These are phyloP conservation scores for Podospora pseudocomata DNA, from an alignment of 495 filamentous ascomycete species.

Conservation along the genomic window DNA sequence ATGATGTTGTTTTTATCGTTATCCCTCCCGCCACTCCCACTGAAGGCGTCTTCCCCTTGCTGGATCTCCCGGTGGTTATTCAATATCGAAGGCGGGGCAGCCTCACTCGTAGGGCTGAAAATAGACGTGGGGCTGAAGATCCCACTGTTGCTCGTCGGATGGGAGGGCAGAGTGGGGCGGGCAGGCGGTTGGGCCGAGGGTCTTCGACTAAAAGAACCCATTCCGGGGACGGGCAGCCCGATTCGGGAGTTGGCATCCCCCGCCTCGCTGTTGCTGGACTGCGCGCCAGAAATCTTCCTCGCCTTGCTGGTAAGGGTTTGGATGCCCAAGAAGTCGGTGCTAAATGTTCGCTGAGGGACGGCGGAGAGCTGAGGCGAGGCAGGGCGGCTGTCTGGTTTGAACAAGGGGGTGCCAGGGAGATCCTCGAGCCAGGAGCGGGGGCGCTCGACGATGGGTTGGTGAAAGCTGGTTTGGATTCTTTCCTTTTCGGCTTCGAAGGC, in stretches of 20 bases:
- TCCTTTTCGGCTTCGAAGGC: constrained; percentile 70
- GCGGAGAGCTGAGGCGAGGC: constrained; percentile 43
- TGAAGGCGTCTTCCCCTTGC: constrained; percentile 62
- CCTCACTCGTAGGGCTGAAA: constrained; percentile 37
- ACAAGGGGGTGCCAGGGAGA: constrained; percentile 33
- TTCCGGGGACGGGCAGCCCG: neutral
- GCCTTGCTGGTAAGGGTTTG: constrained; percentile 40
- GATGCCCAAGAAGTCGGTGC: constrained; percentile 45
- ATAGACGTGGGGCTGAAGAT: constrained; percentile 30
- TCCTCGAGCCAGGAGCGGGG: constrained; percentile 70
- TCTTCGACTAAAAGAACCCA: constrained; percentile 28
- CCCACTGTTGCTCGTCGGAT: constrained; percentile 18
- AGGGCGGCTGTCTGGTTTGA: constrained; percentile 43
- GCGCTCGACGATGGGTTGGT: constrained; percentile 64
- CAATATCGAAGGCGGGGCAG: constrained; percentile 20
- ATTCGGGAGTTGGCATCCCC: constrained; percentile 25
- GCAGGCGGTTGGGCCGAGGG: constrained; percentile 39
- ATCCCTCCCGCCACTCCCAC: constrained; percentile 51
- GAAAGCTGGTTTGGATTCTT: constrained; percentile 57
- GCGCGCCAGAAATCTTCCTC: constrained; percentile 41
- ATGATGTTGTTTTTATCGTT: constrained; percentile 70
- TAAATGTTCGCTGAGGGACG: constrained; percentile 42
- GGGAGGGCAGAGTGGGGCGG: constrained; percentile 22
- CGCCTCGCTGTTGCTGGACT: constrained; percentile 43
- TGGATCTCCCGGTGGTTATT: constrained; percentile 60